These are phyloP conservation scores for Whalleya microplaca DNA, from an alignment of 2,329 filamentous ascomycete genomes.

Conservation along the genomic window DNA sequence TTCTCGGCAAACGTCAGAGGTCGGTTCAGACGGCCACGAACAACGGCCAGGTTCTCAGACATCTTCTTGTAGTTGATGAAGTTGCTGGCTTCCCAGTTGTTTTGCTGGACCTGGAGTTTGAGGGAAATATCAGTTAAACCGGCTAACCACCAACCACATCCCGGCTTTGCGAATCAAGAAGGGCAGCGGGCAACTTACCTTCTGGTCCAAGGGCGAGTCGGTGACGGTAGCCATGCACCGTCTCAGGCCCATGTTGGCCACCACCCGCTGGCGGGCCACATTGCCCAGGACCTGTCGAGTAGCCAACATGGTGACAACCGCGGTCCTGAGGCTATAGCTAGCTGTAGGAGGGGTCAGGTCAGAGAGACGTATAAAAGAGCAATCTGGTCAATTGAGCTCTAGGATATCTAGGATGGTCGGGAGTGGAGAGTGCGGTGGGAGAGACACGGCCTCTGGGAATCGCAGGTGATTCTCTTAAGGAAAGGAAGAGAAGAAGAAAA, in stretches of 20 bases:
- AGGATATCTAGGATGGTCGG: slow-evolving; percentile 14
- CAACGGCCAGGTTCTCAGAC: slow-evolving; percentile 93
- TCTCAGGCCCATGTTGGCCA: slow-evolving; percentile 64
- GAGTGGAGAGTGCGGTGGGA: slow-evolving; percentile 36
- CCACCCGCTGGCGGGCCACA: slow-evolving; percentile 59
- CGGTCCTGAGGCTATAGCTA: slow-evolving; percentile 30
- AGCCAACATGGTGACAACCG: slow-evolving; percentile 64
- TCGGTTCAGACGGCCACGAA: slow-evolving; percentile 85
- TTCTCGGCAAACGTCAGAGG: slow-evolving; percentile 97
- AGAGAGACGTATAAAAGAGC: slow-evolving; percentile 18
- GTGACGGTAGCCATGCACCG: slow-evolving; percentile 80
- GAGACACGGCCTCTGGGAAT: slow-evolving; percentile 37
- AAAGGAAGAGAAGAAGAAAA: slow-evolving; percentile 31
- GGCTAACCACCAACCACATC: neutral
- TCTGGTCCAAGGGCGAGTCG: slow-evolving; percentile 85
- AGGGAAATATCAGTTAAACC: slow-evolving; percentile 34
- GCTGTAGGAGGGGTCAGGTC: slow-evolving; percentile 24
- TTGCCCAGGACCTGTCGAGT: slow-evolving; percentile 71
- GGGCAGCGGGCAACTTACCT: slow-evolving; percentile 59
- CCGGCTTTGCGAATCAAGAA: slow-evolving; percentile 1
- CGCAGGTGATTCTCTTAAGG: slow-evolving; percentile 25
- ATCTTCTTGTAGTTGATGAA: slow-evolving; percentile 99
- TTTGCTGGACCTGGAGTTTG: slow-evolving; percentile 75
- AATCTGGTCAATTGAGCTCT: slow-evolving; percentile 40
- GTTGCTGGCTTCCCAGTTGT: slow-evolving; percentile 93